Evolutionary conservation across 176 grass and related monocot species (phyloP).

Genomic region (Tuctoria greenei): DNA sequence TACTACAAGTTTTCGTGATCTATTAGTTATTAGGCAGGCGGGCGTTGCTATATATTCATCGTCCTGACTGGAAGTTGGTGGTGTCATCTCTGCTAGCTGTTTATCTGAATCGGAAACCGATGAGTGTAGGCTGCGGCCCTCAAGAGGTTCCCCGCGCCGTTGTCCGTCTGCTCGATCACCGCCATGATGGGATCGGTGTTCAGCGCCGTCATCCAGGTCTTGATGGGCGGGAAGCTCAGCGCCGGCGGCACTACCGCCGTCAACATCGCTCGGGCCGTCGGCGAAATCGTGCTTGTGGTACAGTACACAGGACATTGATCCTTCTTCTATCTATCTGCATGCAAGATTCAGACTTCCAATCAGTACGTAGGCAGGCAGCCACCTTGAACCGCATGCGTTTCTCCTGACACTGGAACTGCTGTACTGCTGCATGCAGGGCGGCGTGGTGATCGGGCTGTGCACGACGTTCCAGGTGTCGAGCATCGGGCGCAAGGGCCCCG

Average conservation of each 20-base stretch:
- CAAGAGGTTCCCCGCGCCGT: constrained; percentile 41
- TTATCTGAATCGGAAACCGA: neutral
- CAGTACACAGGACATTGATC: too few relatives aligned
- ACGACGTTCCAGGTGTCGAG: constrained; percentile 48
- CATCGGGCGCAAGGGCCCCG: constrained; percentile 45
- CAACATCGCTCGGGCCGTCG: neutral
- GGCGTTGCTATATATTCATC: too few relatives aligned
- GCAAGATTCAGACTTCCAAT: neutral
- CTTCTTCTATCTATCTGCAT: too few relatives aligned
- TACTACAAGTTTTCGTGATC: too few relatives aligned
- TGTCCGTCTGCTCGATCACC: constrained; percentile 34
- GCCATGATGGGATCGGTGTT: constrained; percentile 54
- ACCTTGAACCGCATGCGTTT: too few relatives aligned
- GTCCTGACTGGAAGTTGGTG: neutral
- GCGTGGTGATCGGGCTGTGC: constrained; percentile 36
- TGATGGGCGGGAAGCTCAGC: constrained; percentile 39
- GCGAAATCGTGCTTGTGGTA: constrained; percentile 48
- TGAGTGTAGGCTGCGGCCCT: constrained; percentile 42
- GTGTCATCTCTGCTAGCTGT: neutral
- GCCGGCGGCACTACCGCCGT: neutral
- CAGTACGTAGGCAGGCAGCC: too few relatives aligned
- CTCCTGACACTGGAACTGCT: neutral
- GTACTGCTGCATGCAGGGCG: constrained; percentile 51
- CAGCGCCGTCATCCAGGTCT: constrained; percentile 43
- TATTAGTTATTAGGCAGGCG: too few relatives aligned